phyloP scores from a whole-genome alignment of 1,284 basidiomycete species.

The Paramarasmius palmivorus region DNA sequence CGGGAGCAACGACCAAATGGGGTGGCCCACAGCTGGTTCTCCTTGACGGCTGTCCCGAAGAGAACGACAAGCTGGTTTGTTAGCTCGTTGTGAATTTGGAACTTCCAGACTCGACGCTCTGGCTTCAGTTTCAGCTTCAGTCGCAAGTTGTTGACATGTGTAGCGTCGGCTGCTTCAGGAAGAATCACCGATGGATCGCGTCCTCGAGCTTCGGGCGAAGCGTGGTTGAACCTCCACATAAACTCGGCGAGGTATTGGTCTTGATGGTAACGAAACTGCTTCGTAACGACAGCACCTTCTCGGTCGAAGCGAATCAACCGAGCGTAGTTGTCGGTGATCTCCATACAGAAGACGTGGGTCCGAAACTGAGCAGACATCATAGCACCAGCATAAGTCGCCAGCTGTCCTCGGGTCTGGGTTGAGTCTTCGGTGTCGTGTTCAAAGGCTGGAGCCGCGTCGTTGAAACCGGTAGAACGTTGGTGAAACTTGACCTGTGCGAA shows the following conservation, averaged over 20 bases:
- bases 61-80: background rate
- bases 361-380: conserved; percentile 3
- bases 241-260: background rate
- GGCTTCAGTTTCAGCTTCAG: background rate
- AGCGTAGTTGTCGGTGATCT: background rate
- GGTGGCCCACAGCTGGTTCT: background rate
- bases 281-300: background rate
- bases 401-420: background rate
- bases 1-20: conserved; percentile 3
- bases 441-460: too few species aligned
- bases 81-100: background rate
- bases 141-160: background rate
- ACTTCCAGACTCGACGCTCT: background rate
- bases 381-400: background rate
- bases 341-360: conserved; percentile 2
- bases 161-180: background rate
- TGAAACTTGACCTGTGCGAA: too few species aligned
- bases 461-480: too few species aligned
- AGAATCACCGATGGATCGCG: background rate
- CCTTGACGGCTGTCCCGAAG: background rate
- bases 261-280: background rate
- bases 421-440: background rate
- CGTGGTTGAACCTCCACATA: conserved; percentile 2
- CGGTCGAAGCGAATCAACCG: conserved; percentile 1
- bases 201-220: background rate